phyloP scores from a whole-genome alignment of 177 flowering plant genomes.

The Vitis hybrid region DNA sequence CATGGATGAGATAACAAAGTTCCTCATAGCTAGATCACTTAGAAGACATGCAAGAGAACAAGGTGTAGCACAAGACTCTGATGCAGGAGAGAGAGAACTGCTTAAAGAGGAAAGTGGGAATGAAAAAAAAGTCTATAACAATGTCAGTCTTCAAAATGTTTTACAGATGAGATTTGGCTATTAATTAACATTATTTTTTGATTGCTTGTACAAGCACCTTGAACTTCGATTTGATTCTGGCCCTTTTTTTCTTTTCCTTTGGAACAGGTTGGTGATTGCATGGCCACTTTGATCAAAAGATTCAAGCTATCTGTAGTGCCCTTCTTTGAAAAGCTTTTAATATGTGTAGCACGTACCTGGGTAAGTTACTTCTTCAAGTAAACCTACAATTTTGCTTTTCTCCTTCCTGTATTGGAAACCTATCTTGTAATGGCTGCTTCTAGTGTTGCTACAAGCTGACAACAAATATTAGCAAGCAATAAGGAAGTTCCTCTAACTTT shows the following conservation, averaged over 20 bases:
- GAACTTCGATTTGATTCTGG: background rate
- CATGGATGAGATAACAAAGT: conserved; percentile 91
- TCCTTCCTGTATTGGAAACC: background rate
- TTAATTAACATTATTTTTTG: background rate
- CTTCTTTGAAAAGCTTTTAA: conserved; percentile 83
- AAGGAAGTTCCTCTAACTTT: too few species aligned
- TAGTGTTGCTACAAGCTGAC: too few species aligned
- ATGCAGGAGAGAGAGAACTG: conserved; percentile 92
- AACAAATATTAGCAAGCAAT: too few species aligned
- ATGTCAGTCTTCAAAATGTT: conserved; percentile 44
- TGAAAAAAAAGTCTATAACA: conserved; percentile 97
- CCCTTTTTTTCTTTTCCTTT: background rate
- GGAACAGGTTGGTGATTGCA: conserved; percentile 81
- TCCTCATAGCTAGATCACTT: conserved; percentile 85
- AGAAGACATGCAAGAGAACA: conserved; percentile 88
- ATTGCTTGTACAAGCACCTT: background rate
- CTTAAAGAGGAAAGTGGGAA: conserved; percentile 96
- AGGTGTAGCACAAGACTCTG: conserved; percentile 96
- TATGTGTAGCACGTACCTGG: conserved; percentile 91
- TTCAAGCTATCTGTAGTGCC: conserved; percentile 91
- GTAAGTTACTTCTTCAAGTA: conserved; percentile 45
- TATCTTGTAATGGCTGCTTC: too few species aligned
- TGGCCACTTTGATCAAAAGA: conserved; percentile 94
- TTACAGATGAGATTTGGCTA: background rate
- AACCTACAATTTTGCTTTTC: too few species aligned